A percentile compares a stretch with the other conserved stretches of the same genome.
These are phyloP conservation scores for Aspergillus sp. DNA, from an alignment of 2,329 filamentous ascomycete genomes.

Conservation along the genomic window DNA sequence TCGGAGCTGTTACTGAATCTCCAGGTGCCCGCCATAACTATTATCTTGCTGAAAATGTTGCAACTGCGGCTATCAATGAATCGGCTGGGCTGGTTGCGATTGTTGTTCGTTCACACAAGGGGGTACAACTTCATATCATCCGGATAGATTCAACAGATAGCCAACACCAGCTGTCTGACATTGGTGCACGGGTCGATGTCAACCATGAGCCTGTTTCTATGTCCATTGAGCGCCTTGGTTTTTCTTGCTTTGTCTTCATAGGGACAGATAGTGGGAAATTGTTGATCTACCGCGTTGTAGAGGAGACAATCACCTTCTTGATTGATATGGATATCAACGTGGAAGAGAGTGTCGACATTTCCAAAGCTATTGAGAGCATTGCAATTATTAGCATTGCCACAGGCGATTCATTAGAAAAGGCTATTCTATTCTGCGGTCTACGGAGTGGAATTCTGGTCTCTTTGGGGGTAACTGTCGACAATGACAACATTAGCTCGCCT, in stretches of 20 bases:
- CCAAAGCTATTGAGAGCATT: constrained; percentile 31
- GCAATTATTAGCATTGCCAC: constrained; percentile 18
- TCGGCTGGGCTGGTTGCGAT: constrained; percentile 21
- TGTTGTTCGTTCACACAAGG: constrained; percentile 19
- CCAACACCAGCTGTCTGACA: constrained; percentile 14
- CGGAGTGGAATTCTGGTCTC: constrained; percentile 39
- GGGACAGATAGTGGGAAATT: constrained; percentile 35
- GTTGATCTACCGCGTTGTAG: constrained; percentile 21
- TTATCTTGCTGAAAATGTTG: constrained; percentile 14
- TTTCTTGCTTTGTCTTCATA: constrained; percentile 28
- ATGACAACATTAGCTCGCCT: constrained; percentile 12
- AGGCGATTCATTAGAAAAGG: constrained; percentile 8
- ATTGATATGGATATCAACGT: constrained; percentile 20
- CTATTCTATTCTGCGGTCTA: constrained; percentile 39
- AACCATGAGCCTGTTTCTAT: constrained; percentile 33
- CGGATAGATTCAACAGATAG: constrained; percentile 13
- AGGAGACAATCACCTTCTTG: constrained; percentile 15
- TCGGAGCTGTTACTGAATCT: constrained; percentile 19
- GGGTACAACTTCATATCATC: constrained; percentile 23
- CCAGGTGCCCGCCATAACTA: constrained; percentile 18
- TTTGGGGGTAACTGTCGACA: constrained; percentile 23
- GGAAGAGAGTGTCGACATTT: constrained; percentile 20
- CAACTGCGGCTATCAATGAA: constrained; percentile 26
- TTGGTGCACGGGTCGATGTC: constrained; percentile 18
- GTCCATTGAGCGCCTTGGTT: constrained; percentile 22